These are phyloP conservation scores for Aspergillus sp. DNA, from an alignment of 2,329 filamentous ascomycete species.

Conservation along the genomic window DNA sequence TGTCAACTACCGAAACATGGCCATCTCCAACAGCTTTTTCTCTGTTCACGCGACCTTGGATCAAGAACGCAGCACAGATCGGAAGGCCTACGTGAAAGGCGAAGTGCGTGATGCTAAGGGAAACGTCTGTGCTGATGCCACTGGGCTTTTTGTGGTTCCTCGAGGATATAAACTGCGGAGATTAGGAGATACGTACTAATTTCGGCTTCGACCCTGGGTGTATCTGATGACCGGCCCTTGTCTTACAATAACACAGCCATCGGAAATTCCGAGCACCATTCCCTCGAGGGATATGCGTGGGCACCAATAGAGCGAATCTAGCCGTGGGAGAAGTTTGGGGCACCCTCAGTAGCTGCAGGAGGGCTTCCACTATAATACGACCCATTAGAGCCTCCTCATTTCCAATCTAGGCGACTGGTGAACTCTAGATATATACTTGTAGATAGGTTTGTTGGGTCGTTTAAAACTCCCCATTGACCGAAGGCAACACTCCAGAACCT, in stretches of 20 bases:
- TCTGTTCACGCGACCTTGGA: slow-evolving; percentile 53
- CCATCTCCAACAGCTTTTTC: slow-evolving; percentile 63
- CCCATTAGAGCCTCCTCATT: not conserved
- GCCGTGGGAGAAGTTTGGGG: not conserved
- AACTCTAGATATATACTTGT: not conserved
- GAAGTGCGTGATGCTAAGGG: slow-evolving; percentile 47
- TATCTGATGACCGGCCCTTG: not conserved
- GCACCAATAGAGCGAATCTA: not conserved
- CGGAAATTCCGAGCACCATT: not conserved
- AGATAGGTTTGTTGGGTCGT: not conserved
- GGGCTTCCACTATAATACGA: not conserved
- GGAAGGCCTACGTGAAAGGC: slow-evolving; percentile 38
- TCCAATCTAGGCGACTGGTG: not conserved
- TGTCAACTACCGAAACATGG: slow-evolving; percentile 63
- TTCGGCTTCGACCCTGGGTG: not conserved
- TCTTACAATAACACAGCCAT: not conserved
- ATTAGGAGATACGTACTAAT: slow-evolving; percentile 41
- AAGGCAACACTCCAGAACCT: not conserved
- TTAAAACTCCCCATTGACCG: not conserved
- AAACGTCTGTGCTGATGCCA: slow-evolving; percentile 58
- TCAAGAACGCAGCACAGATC: slow-evolving; percentile 36
- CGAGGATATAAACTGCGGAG: slow-evolving; percentile 46
- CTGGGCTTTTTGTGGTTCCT: slow-evolving; percentile 60
- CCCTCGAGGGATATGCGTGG: not conserved
- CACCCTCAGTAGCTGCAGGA: not conserved